These are phyloP conservation scores for Leucosporidium yakuticum DNA, from an alignment of 768 basidiomycete genomes.

Conservation along the genomic window DNA sequence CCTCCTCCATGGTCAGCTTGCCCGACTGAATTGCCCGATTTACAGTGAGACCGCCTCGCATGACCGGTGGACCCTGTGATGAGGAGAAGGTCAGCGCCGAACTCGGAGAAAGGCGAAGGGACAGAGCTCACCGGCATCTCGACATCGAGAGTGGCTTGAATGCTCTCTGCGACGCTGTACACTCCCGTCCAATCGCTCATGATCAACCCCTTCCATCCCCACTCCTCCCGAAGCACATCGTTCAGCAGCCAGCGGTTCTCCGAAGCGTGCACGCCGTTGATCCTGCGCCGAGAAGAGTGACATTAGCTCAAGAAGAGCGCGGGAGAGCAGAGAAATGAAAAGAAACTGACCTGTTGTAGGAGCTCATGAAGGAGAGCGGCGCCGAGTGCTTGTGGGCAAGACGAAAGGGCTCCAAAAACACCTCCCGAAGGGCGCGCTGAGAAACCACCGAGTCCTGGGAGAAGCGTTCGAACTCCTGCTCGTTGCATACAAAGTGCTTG, in stretches of 20 bases:
- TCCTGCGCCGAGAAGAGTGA: conserved; percentile 1
- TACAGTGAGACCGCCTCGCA: conserved; percentile 23
- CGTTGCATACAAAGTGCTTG: conserved; percentile 41
- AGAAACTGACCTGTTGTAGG: neutral
- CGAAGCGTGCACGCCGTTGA: conserved; percentile 43
- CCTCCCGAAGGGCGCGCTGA: conserved; percentile 43
- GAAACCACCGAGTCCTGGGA: conserved; percentile 34
- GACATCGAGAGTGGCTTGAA: conserved; percentile 42
- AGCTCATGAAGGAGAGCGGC: conserved; percentile 24
- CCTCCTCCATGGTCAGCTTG: conserved; percentile 44
- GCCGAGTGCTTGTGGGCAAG: conserved; percentile 35
- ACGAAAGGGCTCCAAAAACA: conserved; percentile 45
- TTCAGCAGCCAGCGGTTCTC: conserved; percentile 41
- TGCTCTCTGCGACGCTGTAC: conserved; percentile 38
- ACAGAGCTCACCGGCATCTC: conserved; percentile 31
- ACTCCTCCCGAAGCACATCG: conserved; percentile 41
- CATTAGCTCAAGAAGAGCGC: conserved; percentile 42
- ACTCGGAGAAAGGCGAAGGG: neutral
- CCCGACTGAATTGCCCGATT: conserved; percentile 37
- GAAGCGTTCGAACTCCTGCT: conserved; percentile 31
- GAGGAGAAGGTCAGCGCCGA: neutral
- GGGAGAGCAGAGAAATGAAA: neutral
- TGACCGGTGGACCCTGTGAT: conserved; percentile 45
- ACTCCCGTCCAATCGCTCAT: conserved; percentile 40
- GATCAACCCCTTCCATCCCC: conserved; percentile 42